phyloP scores from a whole-genome alignment of 345 rosid genomes.

The Citrus reticulata region DNA sequence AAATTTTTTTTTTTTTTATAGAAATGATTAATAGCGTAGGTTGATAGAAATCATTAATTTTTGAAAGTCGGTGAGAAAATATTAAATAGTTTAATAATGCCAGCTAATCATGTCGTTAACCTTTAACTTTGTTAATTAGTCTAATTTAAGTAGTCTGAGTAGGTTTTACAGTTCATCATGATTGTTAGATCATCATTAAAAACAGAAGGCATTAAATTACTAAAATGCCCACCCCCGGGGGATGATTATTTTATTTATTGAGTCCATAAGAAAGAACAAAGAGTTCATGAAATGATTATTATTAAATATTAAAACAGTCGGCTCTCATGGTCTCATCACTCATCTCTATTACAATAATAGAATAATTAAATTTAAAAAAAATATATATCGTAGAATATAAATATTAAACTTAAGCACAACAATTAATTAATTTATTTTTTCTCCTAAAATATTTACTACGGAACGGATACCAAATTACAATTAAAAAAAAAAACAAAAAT shows the following conservation, averaged over 20 bases:
- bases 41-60: not conserved
- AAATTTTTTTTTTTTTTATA: no score
- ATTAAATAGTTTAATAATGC: not conserved
- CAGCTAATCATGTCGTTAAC: slow-evolving; percentile 1
- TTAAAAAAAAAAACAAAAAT: not conserved
- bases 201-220: not conserved
- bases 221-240: not conserved
- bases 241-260: not conserved
- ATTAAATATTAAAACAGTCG: not conserved
- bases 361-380: not conserved
- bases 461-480: not conserved
- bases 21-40: no score
- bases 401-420: no score
- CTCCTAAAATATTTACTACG: not conserved
- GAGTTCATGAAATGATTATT: not conserved
- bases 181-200: not conserved
- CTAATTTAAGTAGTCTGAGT: not conserved
- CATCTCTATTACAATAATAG: not conserved
- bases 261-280: not conserved
- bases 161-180: not conserved
- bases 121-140: not conserved
- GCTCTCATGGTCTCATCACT: not conserved
- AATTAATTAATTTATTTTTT: not conserved
- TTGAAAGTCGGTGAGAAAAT: not conserved
- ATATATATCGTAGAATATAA: no score